A percentile compares a stretch with the other conserved stretches of the same genome.
Conservation (phyloP, 805 yeast species). For the Lachancea fermentati region DNA sequence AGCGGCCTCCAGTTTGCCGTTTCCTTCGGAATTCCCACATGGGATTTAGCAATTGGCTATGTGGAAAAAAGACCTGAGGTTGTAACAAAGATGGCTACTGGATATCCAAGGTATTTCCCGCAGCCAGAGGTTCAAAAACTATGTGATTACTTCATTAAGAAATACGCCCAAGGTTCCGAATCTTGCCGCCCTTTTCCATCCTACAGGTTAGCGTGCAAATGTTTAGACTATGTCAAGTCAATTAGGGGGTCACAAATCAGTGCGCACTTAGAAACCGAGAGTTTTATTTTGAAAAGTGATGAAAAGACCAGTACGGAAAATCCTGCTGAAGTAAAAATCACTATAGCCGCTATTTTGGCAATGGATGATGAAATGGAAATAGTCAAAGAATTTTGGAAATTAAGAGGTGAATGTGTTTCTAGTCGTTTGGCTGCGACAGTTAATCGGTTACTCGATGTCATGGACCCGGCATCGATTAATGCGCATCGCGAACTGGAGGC, state of each 20-base stretch:
- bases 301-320: constrained; percentile 49
- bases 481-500: background rate
- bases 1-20: constrained; percentile 58
- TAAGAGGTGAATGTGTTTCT: constrained; percentile 18
- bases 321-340: constrained; percentile 48
- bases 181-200: constrained; percentile 65
- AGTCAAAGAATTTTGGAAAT: constrained; percentile 86
- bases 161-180: constrained; percentile 72
- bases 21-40: constrained; percentile 84
- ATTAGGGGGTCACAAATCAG: constrained; percentile 9
- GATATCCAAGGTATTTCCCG: constrained; percentile 80
- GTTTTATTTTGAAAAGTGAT: constrained; percentile 9
- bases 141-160: constrained; percentile 44
- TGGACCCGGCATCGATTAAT: background rate
- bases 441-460: background rate
- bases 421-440: constrained; percentile 12
- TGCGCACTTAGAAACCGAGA: constrained; percentile 14
- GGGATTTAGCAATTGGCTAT: constrained; percentile 86
- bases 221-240: constrained; percentile 61
- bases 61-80: constrained; percentile 86
- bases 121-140: constrained; percentile 54
- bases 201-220: constrained; percentile 61
- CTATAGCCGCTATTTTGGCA: constrained; percentile 58
- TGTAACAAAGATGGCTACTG: constrained; percentile 68
- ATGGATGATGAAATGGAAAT: constrained; percentile 51